Evolutionary conservation across 2,329 filamentous ascomycete species (phyloP).

Genomic region (Hypoxylon sp.): DNA sequence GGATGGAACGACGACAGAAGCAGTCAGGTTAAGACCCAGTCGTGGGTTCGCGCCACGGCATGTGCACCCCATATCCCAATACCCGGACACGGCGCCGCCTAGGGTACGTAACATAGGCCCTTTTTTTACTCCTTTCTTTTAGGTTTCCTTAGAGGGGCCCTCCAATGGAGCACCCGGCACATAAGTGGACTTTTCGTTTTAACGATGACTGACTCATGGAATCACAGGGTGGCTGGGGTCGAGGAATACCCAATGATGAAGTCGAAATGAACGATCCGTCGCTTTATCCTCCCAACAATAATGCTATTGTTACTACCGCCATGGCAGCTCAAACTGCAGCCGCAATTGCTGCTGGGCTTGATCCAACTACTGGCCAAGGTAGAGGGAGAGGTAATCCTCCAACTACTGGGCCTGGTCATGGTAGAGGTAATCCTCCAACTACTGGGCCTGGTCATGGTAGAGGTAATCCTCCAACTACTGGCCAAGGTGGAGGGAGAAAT

Average conservation of each 20-base stretch:
- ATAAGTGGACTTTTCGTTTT: neutral
- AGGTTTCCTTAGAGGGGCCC: neutral
- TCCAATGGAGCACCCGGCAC: neutral
- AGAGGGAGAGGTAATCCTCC: neutral
- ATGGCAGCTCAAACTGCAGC: neutral
- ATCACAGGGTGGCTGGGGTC: neutral
- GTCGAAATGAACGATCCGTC: neutral
- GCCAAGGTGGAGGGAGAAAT: no score
- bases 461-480: neutral
- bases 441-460: no score
- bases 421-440: neutral
- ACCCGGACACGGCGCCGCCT: no score
- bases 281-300: neutral
- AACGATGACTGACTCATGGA: neutral
- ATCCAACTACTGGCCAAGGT: neutral
- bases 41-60: neutral
- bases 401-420: no score
- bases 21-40: neutral
- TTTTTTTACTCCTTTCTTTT: neutral
- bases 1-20: neutral
- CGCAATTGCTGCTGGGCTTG: neutral
- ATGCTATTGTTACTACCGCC: neutral
- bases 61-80: neutral
- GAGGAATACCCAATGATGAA: neutral
- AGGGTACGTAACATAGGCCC: neutral